Percentiles rank a stretch among this genome's conserved stretches.
Evolutionary conservation across 495 filamentous ascomycete genomes (phyloP).

Genomic region (Diplogelasinospora grovesii): DNA sequence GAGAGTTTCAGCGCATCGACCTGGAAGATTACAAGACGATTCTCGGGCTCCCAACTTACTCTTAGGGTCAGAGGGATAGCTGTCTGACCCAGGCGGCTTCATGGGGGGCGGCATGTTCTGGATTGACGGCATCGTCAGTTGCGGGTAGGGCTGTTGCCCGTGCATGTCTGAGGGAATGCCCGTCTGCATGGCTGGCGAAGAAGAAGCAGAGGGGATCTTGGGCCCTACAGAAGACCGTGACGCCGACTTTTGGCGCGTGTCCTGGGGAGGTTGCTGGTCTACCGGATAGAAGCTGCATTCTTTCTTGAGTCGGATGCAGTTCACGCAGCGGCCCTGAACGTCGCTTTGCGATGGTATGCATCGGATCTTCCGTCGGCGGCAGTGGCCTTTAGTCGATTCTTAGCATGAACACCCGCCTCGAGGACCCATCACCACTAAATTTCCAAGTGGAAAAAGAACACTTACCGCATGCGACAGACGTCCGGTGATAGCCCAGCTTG

Average conservation of each 20-base stretch:
- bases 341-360: constrained; percentile 79
- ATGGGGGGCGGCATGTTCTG: constrained; percentile 43
- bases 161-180: constrained; percentile 39
- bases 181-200: constrained; percentile 42
- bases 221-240: constrained; percentile 33
- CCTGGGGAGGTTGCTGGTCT: constrained; percentile 65
- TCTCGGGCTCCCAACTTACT: constrained; percentile 27
- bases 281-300: constrained; percentile 94
- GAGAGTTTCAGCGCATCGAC: constrained; percentile 23
- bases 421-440: background rate
- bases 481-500: constrained; percentile 95
- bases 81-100: constrained; percentile 31
- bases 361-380: constrained; percentile 89
- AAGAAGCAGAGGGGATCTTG: constrained; percentile 40
- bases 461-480: constrained; percentile 96
- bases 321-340: constrained; percentile 76
- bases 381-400: constrained; percentile 61
- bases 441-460: constrained; percentile 23
- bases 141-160: constrained; percentile 35
- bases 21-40: background rate
- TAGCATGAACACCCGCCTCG: constrained; percentile 3
- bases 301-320: constrained; percentile 94
- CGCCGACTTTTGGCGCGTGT: constrained; percentile 31
- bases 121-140: constrained; percentile 42
- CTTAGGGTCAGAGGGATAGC: constrained; percentile 31